Percentiles rank a stretch among this genome's conserved stretches.
Evolutionary conservation across 2,329 filamentous ascomycete species (phyloP).

Genomic region (Xylariomycetidae sp.): DNA sequence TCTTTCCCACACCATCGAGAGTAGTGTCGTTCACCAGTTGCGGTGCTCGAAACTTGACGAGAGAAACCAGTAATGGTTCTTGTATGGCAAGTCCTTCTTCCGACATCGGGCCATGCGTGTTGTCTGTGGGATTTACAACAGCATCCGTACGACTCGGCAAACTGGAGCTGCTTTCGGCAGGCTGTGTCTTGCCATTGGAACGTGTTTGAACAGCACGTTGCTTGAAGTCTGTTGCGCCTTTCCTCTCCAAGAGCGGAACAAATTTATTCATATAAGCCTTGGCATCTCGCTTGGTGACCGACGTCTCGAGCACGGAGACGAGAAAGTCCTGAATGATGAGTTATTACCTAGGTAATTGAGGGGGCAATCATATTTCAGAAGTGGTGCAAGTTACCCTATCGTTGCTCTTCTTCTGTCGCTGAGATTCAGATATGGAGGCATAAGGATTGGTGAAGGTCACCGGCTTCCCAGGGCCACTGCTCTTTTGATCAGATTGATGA

Average conservation of each 20-base stretch:
- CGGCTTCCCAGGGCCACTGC: too few species aligned
- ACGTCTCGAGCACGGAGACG: slow-evolving; percentile 79
- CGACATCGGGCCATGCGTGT: slow-evolving; percentile 10
- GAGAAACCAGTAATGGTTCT: slow-evolving; percentile 61
- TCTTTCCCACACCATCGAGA: slow-evolving; percentile 73
- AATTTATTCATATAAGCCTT: slow-evolving; percentile 90
- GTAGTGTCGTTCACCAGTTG: slow-evolving; percentile 65
- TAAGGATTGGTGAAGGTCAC: slow-evolving; percentile 27
- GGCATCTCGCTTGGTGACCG: slow-evolving; percentile 88
- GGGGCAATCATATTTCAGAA: too few species aligned
- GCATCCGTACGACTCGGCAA: slow-evolving; percentile 5
- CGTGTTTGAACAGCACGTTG: slow-evolving; percentile 21
- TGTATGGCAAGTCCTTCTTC: slow-evolving; percentile 41
- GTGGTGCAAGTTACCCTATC: slow-evolving; percentile 39
- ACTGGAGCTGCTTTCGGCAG: slow-evolving; percentile 1
- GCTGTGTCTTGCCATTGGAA: slow-evolving; percentile 11
- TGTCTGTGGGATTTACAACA: slow-evolving; percentile 1
- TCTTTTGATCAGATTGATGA: too few species aligned
- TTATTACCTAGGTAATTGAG: slow-evolving; percentile 9
- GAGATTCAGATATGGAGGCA: slow-evolving; percentile 37
- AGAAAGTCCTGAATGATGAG: slow-evolving; percentile 64
- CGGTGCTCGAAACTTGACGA: slow-evolving; percentile 78
- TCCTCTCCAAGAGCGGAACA: slow-evolving; percentile 34
- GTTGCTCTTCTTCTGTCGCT: slow-evolving; percentile 41
- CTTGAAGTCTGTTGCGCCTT: slow-evolving; percentile 27